These are phyloP conservation scores for Monilinia aucupariae DNA, from an alignment of 2,329 filamentous ascomycete genomes.

Conservation along the genomic window DNA sequence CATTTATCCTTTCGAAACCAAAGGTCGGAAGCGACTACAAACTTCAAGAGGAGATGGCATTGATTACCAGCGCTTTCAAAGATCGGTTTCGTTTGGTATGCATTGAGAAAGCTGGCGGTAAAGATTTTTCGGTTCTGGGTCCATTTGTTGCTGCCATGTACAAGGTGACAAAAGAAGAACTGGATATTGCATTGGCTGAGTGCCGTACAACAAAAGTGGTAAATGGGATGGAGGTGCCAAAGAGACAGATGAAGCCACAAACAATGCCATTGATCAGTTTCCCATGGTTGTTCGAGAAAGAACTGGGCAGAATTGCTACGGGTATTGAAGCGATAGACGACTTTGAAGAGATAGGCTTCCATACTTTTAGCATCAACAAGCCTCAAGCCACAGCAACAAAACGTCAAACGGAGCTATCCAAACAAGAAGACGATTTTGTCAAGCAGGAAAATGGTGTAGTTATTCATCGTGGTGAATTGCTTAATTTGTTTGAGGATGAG, in stretches of 20 bases:
- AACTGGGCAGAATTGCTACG: constrained; percentile 65
- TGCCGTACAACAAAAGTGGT: constrained; percentile 38
- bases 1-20: constrained; percentile 74
- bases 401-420: constrained; percentile 1
- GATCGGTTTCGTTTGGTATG: constrained; percentile 64
- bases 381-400: constrained; percentile 9
- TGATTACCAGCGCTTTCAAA: constrained; percentile 60
- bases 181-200: constrained; percentile 53
- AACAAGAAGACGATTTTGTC: constrained; percentile 29
- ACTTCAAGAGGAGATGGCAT: constrained; percentile 74
- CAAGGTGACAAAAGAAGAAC: constrained; percentile 67
- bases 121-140: constrained; percentile 53
- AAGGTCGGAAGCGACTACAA: constrained; percentile 74
- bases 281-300: constrained; percentile 79
- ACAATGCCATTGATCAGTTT: constrained; percentile 83
- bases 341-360: constrained; percentile 25
- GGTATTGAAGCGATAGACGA: constrained; percentile 29
- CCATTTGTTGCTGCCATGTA: constrained; percentile 87
- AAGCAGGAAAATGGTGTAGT: constrained; percentile 30
- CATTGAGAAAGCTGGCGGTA: constrained; percentile 56
- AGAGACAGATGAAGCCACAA: constrained; percentile 39
- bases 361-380: constrained; percentile 20
- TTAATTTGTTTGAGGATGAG: constrained; percentile 32
- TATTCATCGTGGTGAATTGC: constrained; percentile 34
- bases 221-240: constrained; percentile 37